phyloP scores from a whole-genome alignment of 1,139 yeast species.

The Candida sp. region DNA sequence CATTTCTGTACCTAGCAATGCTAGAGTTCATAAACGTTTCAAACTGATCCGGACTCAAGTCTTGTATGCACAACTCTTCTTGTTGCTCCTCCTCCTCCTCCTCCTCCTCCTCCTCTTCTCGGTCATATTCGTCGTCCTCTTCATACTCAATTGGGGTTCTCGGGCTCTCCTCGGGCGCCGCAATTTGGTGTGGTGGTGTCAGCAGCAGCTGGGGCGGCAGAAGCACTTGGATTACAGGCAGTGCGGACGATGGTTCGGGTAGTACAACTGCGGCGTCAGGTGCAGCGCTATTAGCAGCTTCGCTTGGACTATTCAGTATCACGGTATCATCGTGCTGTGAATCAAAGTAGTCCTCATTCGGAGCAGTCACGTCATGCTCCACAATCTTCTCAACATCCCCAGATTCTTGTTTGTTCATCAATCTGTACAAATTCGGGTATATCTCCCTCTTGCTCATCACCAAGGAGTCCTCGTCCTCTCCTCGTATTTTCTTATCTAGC shows the following conservation, averaged over 20 bases:
- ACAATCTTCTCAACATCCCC: neutral
- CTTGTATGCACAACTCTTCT: constrained; percentile 11
- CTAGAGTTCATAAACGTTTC: constrained; percentile 40
- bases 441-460: constrained; percentile 5
- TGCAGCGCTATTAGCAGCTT: neutral
- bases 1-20: constrained; percentile 36
- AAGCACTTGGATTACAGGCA: neutral
- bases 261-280: neutral
- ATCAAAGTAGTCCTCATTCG: constrained; percentile 9
- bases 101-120: too few relatives aligned
- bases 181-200: neutral
- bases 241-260: neutral
- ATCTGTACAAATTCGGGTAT: constrained; percentile 14
- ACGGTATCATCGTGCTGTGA: neutral
- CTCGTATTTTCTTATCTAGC: constrained; percentile 12
- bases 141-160: neutral
- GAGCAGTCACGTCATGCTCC: neutral
- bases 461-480: constrained; percentile 7
- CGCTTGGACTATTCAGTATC: neutral
- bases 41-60: constrained; percentile 31
- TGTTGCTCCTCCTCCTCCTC: neutral
- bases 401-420: constrained; percentile 4
- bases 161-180: neutral
- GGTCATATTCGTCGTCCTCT: neutral
- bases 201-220: neutral